Evolutionary conservation across 371 early-diverging fungal genomes (phyloP), one percentile per base, ranked within the genome.

Genomic region (Lichtheimia hyalospora): DNA sequence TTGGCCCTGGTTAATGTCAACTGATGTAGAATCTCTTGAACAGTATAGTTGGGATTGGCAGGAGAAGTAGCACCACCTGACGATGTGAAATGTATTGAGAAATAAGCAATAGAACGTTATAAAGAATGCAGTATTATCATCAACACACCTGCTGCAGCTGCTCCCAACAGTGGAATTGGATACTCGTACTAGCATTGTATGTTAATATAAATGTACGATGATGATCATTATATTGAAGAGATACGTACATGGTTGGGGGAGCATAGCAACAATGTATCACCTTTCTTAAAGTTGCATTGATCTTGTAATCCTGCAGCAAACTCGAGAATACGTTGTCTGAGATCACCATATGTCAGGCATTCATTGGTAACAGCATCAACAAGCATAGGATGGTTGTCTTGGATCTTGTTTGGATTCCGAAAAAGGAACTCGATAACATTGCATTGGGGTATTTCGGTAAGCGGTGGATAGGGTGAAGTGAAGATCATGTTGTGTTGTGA

Each of bases 241-340:
- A 54, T 3, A 49, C 43, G 14, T 78, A 88, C 81, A 58, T 84
- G 79, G 77, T 94, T 94, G 40, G 89, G 89, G 15, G 90, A 68
- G 52, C 81, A 88, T 5, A 91, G 62, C 34, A 84, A 87, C 18
- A 91, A 66, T 1, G 84, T 85, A 54, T 92, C 89, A 52, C 91
- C 88, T 52, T 70, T 74, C 44, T 84, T 67, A 28, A 94, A 82
- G 3, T 73, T 68, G 12, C 57, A 65, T 21, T 62, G 55, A 58
- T 89, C 81, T 70, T 80, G 75, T 15, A 95, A 74, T 18, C 92
- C 90, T 14, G 86, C 84, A 25, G 92, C 91, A 71, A 94, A 88
- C 15, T 79, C 69, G 41, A 79, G 63, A 15, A 88, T 73, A 21
- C 70, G 56, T 46, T 71, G 59, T 46, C 82, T 79, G 25, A 93